Conservation (phyloP, 345 rosid species). For the Salix exigua region DNA sequence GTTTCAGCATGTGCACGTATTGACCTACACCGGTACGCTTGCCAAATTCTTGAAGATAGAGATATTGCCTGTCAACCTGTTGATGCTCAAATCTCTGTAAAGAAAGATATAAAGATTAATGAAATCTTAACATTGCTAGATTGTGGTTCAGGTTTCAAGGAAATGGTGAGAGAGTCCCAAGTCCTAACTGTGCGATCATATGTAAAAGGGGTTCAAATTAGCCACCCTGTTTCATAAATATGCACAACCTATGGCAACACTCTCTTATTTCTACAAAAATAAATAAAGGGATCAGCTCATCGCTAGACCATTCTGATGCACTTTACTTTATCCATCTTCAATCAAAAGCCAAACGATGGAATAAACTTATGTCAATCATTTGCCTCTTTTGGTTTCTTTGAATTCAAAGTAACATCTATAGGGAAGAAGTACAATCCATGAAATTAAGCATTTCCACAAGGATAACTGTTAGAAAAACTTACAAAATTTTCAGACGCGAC, state of each 20-base stretch:
- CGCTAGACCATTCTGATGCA: too few relatives aligned
- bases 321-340: too few relatives aligned
- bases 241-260: too few relatives aligned
- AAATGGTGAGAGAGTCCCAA: neutral
- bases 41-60: conserved; percentile 30
- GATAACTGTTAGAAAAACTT: conserved; percentile 28
- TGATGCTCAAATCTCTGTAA: conserved; percentile 78
- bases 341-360: too few relatives aligned
- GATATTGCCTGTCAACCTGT: conserved; percentile 52
- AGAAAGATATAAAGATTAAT: neutral
- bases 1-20: neutral
- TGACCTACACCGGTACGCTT: conserved; percentile 38
- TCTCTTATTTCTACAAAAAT: too few relatives aligned
- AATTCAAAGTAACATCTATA: too few relatives aligned
- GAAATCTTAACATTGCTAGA: too few relatives aligned
- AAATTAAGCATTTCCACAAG: neutral
- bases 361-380: too few relatives aligned
- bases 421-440: neutral
- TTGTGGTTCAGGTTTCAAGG: neutral
- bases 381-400: too few relatives aligned
- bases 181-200: too few relatives aligned
- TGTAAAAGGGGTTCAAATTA: too few relatives aligned
- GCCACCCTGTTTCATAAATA: conserved; percentile 23
- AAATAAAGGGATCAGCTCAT: too few relatives aligned
- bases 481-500: conserved; percentile 38